Conservation (phyloP, 306 rosid genomes). For the Notholithocarpus densiflorus region DNA sequence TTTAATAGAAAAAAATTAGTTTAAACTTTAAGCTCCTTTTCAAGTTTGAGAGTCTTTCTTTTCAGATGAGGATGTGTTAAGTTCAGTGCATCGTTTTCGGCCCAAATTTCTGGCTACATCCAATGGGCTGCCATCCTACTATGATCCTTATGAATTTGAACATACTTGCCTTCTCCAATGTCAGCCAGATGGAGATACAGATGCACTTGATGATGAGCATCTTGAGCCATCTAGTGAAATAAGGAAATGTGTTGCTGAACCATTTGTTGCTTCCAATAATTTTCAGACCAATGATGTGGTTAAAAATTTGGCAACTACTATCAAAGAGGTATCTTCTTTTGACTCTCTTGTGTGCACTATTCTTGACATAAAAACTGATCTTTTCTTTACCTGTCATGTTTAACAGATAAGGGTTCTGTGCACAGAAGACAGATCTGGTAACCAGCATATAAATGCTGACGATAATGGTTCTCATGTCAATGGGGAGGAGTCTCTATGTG, state of each 20-base stretch:
- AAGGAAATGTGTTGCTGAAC: conserved; percentile 50
- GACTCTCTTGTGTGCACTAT: conserved; percentile 10
- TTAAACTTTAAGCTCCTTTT: background rate
- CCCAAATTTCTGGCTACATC: conserved; percentile 62
- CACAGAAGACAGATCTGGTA: conserved; percentile 36
- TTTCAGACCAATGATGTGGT: conserved; percentile 48
- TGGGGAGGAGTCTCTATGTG: conserved; percentile 49
- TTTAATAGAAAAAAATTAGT: background rate
- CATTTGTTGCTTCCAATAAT: conserved; percentile 57
- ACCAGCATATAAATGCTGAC: conserved; percentile 28
- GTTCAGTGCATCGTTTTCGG: conserved; percentile 66
- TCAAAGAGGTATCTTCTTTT: conserved; percentile 66
- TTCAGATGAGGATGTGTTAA: conserved; percentile 69
- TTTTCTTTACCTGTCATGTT: conserved; percentile 22
- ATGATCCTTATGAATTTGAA: conserved; percentile 47
- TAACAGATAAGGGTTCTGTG: conserved; percentile 51
- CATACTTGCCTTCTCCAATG: conserved; percentile 51
- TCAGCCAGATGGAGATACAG: conserved; percentile 38
- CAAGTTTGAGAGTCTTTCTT: conserved; percentile 3
- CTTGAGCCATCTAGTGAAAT: conserved; percentile 41
- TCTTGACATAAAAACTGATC: conserved; percentile 4
- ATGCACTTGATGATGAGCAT: conserved; percentile 40
- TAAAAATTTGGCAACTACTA: conserved; percentile 41
- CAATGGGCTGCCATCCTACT: conserved; percentile 44
- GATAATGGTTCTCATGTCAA: conserved; percentile 22